A percentile compares a stretch with the other conserved stretches of the same genome.
Evolutionary conservation across 306 rosid genomes (phyloP).

Genomic region (Nissolia schottii): DNA sequence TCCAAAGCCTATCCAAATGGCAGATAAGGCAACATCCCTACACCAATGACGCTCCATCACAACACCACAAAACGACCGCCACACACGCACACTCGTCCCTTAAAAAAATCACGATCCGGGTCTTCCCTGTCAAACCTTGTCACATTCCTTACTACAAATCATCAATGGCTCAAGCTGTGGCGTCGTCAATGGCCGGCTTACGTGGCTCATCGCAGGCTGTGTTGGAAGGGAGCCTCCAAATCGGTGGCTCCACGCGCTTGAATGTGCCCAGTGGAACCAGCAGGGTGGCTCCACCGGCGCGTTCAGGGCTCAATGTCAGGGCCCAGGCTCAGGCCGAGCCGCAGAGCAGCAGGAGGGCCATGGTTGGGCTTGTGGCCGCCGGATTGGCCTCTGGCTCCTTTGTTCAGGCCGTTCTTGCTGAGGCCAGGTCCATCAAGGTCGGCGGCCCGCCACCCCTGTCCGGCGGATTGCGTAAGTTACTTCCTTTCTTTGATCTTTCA

Average conservation of each 20-base stretch:
- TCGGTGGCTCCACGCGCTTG: constrained; percentile 60
- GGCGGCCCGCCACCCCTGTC: constrained; percentile 85
- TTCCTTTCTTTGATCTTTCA: background rate
- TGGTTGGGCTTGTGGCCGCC: constrained; percentile 75
- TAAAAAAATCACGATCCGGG: constrained; percentile 29
- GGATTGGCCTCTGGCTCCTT: constrained; percentile 82
- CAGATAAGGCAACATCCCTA: constrained; percentile 54
- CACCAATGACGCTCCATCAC: constrained; percentile 44
- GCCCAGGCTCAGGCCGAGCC: constrained; percentile 55
- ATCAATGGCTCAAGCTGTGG: constrained; percentile 77
- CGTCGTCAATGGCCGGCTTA: constrained; percentile 87
- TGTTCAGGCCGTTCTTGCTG: constrained; percentile 87
- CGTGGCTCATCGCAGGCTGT: constrained; percentile 72
- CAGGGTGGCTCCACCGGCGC: constrained; percentile 30
- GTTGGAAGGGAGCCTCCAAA: constrained; percentile 67
- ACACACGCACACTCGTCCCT: background rate
- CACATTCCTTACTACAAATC: background rate
- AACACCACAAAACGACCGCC: constrained; percentile 19
- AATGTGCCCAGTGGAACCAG: constrained; percentile 6
- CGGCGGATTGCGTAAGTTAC: constrained; percentile 88
- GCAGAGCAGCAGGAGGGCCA: constrained; percentile 65
- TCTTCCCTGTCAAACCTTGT: background rate
- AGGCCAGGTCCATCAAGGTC: constrained; percentile 76
- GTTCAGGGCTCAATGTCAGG: constrained; percentile 43
- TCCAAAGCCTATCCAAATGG: constrained; percentile 72